A percentile compares a stretch with the other conserved stretches of the same genome.
phyloP scores from a whole-genome alignment of 2,329 filamentous ascomycete genomes.

The Colletotrichum sp. region DNA sequence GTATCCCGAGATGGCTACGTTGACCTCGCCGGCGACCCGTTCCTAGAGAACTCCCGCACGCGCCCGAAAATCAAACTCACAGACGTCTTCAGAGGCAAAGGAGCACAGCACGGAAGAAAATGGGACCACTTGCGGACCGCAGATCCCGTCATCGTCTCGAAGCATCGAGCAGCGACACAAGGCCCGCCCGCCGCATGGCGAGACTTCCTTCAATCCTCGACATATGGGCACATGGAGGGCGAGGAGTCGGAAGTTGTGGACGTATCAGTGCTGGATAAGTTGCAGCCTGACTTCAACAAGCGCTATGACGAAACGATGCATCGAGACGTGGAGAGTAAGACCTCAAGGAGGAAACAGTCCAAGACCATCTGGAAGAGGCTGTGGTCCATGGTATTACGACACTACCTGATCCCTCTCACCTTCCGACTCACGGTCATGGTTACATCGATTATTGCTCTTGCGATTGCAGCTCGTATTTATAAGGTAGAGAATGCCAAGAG shows the following conservation, averaged over 20 bases:
- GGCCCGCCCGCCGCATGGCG: slow-evolving; percentile 53
- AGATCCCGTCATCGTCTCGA: slow-evolving; percentile 64
- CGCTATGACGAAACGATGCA: slow-evolving; percentile 37
- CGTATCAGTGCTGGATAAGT: slow-evolving; percentile 46
- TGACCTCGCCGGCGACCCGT: slow-evolving; percentile 41
- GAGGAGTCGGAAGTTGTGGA: slow-evolving; percentile 55
- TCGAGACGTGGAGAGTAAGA: slow-evolving; percentile 28
- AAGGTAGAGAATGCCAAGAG: slow-evolving; percentile 55
- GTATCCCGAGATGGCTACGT: slow-evolving; percentile 55
- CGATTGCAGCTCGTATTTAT: slow-evolving; percentile 78
- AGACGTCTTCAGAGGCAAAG: slow-evolving; percentile 49
- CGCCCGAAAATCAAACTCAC: slow-evolving; percentile 43
- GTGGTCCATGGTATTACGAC: slow-evolving; percentile 74
- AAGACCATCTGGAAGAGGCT: slow-evolving; percentile 56
- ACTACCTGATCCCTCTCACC: slow-evolving; percentile 83
- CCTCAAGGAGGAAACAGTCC: slow-evolving; percentile 28
- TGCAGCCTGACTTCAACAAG: slow-evolving; percentile 53
- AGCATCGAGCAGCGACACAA: slow-evolving; percentile 44
- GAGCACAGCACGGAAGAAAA: slow-evolving; percentile 55
- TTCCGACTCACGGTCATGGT: slow-evolving; percentile 83
- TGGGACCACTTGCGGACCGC: slow-evolving; percentile 66
- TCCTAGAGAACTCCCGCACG: slow-evolving; percentile 36
- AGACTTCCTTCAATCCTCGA: slow-evolving; percentile 58
- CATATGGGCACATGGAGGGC: slow-evolving; percentile 51
- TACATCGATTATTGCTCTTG: slow-evolving; percentile 83